Percentiles rank a stretch among this genome's conserved stretches.
phyloP scores from a whole-genome alignment of 2,329 filamentous ascomycete species.

The Trichoderma sp. region DNA sequence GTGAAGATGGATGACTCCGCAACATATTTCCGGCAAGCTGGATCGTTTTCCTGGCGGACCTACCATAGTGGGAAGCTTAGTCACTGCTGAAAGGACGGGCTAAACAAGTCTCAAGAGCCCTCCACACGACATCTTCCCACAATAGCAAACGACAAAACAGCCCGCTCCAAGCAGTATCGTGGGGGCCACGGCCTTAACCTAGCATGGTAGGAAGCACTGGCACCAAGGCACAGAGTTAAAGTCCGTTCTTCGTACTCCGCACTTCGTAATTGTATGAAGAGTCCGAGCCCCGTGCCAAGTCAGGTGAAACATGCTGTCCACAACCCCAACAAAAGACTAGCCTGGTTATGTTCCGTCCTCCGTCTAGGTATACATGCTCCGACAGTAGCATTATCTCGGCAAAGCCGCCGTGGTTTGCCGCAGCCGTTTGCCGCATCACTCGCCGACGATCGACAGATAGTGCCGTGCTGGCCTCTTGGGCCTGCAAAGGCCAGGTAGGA shows the following conservation, averaged over 20 bases:
- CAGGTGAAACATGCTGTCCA: neutral
- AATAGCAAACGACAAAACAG: neutral
- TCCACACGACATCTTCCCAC: conserved; percentile 5
- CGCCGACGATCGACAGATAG: conserved; percentile 18
- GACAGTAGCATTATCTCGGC: conserved; percentile 6
- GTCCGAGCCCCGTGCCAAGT: neutral
- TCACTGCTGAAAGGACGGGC: neutral
- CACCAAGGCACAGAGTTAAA: neutral
- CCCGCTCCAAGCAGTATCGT: neutral
- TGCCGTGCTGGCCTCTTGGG: conserved; percentile 8
- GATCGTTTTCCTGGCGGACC: neutral
- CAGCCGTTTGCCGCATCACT: conserved; percentile 12
- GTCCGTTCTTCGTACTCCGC: neutral
- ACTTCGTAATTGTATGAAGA: neutral
- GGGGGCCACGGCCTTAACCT: conserved; percentile 2
- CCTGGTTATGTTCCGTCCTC: neutral
- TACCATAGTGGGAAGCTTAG: neutral
- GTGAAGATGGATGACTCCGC: neutral
- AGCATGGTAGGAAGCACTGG: neutral
- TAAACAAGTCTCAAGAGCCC: neutral
- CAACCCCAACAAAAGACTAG: neutral
- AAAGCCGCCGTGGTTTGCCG: conserved; percentile 12
- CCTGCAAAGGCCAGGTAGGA: neutral
- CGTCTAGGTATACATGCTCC: neutral
- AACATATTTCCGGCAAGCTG: neutral